Conservation (phyloP, 2,329 filamentous ascomycete species). For the Scorias spongiosa region DNA sequence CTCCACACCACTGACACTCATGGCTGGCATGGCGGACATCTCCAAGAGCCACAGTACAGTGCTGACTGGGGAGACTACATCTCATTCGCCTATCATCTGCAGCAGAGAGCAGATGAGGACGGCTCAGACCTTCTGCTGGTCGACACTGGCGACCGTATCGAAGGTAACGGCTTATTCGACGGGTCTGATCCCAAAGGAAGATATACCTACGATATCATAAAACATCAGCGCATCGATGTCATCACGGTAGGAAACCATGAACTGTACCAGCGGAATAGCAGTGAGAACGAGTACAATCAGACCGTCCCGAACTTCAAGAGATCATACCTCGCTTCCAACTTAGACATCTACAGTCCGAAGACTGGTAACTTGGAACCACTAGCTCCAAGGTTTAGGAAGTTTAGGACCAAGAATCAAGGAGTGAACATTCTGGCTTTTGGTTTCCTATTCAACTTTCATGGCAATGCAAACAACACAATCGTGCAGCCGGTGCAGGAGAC, state of each 20-base stretch:
- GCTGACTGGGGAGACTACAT: constrained; percentile 98
- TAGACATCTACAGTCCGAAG: constrained; percentile 67
- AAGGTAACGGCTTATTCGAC: constrained; percentile 91
- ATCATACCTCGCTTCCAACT: constrained; percentile 77
- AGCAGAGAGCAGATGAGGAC: constrained; percentile 57
- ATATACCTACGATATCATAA: constrained; percentile 78
- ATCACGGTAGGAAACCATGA: constrained; percentile 90
- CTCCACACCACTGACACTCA: constrained; percentile 92
- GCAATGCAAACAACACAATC: constrained; percentile 79
- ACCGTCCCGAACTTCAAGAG: constrained; percentile 73
- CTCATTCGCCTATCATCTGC: constrained; percentile 77
- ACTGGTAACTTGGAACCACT: constrained; percentile 60
- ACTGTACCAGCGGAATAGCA: constrained; percentile 68
- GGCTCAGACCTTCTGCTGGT: constrained; percentile 81
- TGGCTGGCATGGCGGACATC: constrained; percentile 86
- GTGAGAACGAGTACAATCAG: constrained; percentile 59
- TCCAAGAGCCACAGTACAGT: constrained; percentile 84
- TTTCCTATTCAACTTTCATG: constrained; percentile 86
- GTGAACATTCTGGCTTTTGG: constrained; percentile 78
- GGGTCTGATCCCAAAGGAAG: constrained; percentile 73
- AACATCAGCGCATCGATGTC: constrained; percentile 67
- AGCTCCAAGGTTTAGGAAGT: constrained; percentile 70
- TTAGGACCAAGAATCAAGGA: constrained; percentile 79
- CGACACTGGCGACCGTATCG: constrained; percentile 85
- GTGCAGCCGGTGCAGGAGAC: constrained; percentile 68